These are phyloP conservation scores for Climacium dendroides DNA, from an alignment of 225 moss, liverwort and hornwort genomes.

Conservation along the genomic window DNA sequence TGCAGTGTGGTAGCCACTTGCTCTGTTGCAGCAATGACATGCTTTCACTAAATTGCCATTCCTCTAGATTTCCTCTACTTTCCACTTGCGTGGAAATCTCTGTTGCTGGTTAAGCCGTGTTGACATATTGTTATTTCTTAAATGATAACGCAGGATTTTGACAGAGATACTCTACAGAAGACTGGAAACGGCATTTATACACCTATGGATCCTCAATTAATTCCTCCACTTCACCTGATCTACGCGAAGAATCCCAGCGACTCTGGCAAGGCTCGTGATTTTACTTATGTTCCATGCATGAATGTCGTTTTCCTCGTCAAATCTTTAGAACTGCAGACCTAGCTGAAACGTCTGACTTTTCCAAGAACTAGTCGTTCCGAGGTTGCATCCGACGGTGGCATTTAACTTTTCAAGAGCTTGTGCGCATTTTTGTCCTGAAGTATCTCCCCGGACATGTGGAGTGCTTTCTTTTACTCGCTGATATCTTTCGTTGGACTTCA, in stretches of 20 bases:
- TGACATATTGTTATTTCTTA: not conserved
- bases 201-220: slow-evolving; percentile 54
- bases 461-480: not conserved
- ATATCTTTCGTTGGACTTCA: not conserved
- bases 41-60: not conserved
- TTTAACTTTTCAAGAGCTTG: not conserved
- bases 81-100: not conserved
- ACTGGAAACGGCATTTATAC: slow-evolving; percentile 69
- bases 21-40: not conserved
- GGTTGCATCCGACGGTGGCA: not conserved
- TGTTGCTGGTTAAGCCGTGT: not conserved
- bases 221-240: slow-evolving; percentile 70
- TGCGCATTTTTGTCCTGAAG: not conserved
- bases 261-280: slow-evolving; percentile 84
- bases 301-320: not conserved
- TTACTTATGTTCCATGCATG: not conserved
- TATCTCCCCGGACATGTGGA: not conserved
- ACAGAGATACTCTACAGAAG: slow-evolving; percentile 44
- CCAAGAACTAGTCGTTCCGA: not conserved
- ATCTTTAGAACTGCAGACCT: not conserved
- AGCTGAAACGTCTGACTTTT: not conserved
- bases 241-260: slow-evolving; percentile 87
- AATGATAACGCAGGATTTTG: slow-evolving; percentile 54
- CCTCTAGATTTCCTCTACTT: not conserved
- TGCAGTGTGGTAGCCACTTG: not conserved